These are phyloP conservation scores for Cladobotryum protrusum DNA, from an alignment of 2,329 filamentous ascomycete genomes.

Conservation along the genomic window DNA sequence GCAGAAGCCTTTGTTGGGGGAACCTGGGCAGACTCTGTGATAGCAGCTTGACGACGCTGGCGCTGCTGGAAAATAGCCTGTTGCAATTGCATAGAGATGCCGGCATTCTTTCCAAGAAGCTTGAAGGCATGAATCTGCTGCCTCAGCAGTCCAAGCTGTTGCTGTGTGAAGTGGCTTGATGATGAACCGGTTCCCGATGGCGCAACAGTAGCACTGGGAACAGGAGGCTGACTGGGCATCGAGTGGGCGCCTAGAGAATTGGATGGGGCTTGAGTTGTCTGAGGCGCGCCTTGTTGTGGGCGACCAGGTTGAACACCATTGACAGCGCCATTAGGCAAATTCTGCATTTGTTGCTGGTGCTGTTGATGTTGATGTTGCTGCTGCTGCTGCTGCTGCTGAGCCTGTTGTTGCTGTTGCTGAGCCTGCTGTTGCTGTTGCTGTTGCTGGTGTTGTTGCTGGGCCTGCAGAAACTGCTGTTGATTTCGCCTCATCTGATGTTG, in stretches of 20 bases:
- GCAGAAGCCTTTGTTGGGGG: slow-evolving; percentile 25
- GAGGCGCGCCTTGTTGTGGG: slow-evolving; percentile 32
- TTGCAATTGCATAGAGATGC: slow-evolving; percentile 72
- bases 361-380: slow-evolving; percentile 39
- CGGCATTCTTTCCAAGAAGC: slow-evolving; percentile 77
- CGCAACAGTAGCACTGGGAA: slow-evolving; percentile 27
- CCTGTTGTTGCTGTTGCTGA: too few species aligned
- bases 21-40: slow-evolving; percentile 38
- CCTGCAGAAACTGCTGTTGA: slow-evolving; percentile 38
- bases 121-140: slow-evolving; percentile 92
- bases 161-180: slow-evolving; percentile 62
- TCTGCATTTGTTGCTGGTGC: slow-evolving; percentile 41
- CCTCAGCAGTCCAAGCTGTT: slow-evolving; percentile 72
- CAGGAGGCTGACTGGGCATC: slow-evolving; percentile 27
- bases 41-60: slow-evolving; percentile 54
- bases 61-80: slow-evolving; percentile 75
- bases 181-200: slow-evolving; percentile 24
- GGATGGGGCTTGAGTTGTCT: slow-evolving; percentile 25
- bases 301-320: slow-evolving; percentile 44
- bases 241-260: slow-evolving; percentile 34
- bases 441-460: slow-evolving; percentile 30
- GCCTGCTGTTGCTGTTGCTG: slow-evolving; percentile 44
- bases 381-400: slow-evolving; percentile 30
- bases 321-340: slow-evolving; percentile 46
- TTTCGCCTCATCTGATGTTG: slow-evolving; percentile 51